These are phyloP conservation scores for Haplosporangium sp. DNA, from an alignment of 371 early-diverging fungal genomes.

Conservation along the genomic window DNA sequence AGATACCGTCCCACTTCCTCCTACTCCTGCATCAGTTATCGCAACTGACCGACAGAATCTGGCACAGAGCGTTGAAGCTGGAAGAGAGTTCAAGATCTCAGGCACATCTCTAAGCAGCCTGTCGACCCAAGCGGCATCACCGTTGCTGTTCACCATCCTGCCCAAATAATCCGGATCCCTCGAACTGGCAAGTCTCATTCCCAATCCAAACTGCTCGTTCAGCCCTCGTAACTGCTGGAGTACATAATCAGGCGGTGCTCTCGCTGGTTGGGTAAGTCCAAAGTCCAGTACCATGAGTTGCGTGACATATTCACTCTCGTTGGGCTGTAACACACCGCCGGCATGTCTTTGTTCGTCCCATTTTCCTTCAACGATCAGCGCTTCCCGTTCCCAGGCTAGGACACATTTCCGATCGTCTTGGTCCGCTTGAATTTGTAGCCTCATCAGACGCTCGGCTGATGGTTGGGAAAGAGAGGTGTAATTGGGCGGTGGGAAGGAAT, in stretches of 20 bases:
- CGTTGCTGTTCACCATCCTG: conserved; percentile 42
- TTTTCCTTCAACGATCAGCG: conserved; percentile 16
- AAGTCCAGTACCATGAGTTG: conserved; percentile 43
- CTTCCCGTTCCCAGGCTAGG: conserved; percentile 45
- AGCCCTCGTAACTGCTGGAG: conserved; percentile 29
- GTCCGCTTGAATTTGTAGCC: conserved; percentile 27
- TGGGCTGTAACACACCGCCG: neutral
- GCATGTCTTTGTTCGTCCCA: conserved; percentile 26
- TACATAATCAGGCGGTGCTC: conserved; percentile 36
- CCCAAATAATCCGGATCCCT: conserved; percentile 51
- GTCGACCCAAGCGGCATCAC: conserved; percentile 51
- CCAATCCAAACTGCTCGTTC: conserved; percentile 48
- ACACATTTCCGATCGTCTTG: conserved; percentile 38
- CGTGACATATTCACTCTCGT: conserved; percentile 44
- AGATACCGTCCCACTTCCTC: neutral
- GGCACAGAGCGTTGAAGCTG: conserved; percentile 50
- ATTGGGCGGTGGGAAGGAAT: conserved; percentile 52
- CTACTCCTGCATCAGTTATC: neutral
- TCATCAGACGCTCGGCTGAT: conserved; percentile 40
- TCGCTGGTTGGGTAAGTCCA: conserved; percentile 36
- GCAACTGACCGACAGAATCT: conserved; percentile 41
- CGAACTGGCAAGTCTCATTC: conserved; percentile 48
- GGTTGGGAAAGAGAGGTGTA: conserved; percentile 49
- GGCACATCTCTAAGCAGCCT: conserved; percentile 49
- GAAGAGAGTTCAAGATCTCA: conserved; percentile 45